Evolutionary conservation across 164 flowering plant genomes (phyloP), one percentile per base, ranked within the genome.

Genomic region (Brasenia schreberi): DNA sequence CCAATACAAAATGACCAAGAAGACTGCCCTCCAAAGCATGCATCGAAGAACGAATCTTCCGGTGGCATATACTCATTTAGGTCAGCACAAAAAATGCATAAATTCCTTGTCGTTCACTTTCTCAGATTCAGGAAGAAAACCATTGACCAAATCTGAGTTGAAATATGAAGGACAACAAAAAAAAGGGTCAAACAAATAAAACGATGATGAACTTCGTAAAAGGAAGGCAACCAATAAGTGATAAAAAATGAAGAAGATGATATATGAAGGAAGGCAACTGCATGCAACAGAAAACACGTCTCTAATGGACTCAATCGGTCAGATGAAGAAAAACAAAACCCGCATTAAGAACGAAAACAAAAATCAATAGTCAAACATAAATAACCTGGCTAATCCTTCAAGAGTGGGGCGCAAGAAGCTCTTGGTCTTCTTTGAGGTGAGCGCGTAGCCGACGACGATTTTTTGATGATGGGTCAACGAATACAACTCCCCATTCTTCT

Each of bases 381-480:
- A 58, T 12, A 61, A 86, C 90, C 90, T 75, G 62, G 88, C 90
- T 66, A 86, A 66, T 17, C 71, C 70, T 66, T 81, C 79, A 19
- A 86, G 78, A 72, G 81, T 82, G 5, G 90, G 90, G 69, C 82
- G 86, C 75, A 86, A 70, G 72, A 86, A 86, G 66, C 90, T 86
- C 81, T 83, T 86, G 64, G 64, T 83, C 77, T 86, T 86, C 84
- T 86, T 86, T 12, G 83, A 76, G 12, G 90, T 86, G 42, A 86
- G 73, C 53, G 90, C 90, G 45, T 86, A 86, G 4, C 90, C 90
- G 7, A 86, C 90, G 5, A 84, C 83, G 63, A 86, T 70, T 19
- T 67, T 71, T 68, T 75, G 76, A 42, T 66, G 69, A 66, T 65
- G 71, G 14, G 70, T 68, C 62, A 71, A 18, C 10, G 65, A 64